Evolutionary conservation across 2,329 filamentous ascomycete species (phyloP).

Genomic region (Macrophomina phaseolina): DNA sequence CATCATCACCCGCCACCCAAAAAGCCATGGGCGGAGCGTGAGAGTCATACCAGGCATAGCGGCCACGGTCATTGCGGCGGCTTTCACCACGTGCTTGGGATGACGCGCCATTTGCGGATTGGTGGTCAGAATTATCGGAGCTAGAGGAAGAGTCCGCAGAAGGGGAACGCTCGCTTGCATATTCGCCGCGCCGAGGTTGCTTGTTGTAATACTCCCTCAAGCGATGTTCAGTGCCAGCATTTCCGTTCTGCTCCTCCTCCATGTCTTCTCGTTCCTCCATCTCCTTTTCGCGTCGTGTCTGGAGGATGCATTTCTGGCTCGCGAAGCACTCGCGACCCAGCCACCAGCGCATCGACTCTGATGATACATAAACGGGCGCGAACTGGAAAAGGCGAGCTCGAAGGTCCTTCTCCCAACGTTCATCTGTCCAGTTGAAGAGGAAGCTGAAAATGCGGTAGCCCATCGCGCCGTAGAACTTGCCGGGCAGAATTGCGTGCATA

Average conservation of each 20-base stretch:
- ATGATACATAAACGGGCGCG: slow-evolving; percentile 85
- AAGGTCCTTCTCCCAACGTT: slow-evolving; percentile 80
- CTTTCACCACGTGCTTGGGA: background rate
- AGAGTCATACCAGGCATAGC: slow-evolving; percentile 79
- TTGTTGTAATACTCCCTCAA: slow-evolving; percentile 22
- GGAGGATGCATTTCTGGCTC: slow-evolving; percentile 83
- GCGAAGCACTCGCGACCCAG: slow-evolving; percentile 85
- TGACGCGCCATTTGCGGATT: background rate
- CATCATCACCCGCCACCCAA: slow-evolving; percentile 84
- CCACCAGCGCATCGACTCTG: slow-evolving; percentile 96
- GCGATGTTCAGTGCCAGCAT: slow-evolving; percentile 21
- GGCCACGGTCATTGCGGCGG: slow-evolving; percentile 47
- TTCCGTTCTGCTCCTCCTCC: slow-evolving; percentile 35
- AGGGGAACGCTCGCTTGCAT: slow-evolving; percentile 10
- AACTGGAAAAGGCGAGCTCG: slow-evolving; percentile 89
- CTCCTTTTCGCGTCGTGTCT: slow-evolving; percentile 73
- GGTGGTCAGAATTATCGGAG: background rate
- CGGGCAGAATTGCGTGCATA: slow-evolving; percentile 72
- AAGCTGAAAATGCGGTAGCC: slow-evolving; percentile 91
- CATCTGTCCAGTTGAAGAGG: slow-evolving; percentile 86
- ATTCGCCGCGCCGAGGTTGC: slow-evolving; percentile 1
- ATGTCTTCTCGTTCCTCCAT: slow-evolving; percentile 62
- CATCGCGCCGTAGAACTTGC: slow-evolving; percentile 75
- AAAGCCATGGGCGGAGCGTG: slow-evolving; percentile 82
- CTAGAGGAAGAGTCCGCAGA: background rate